Conservation (phyloP, 768 basidiomycete species). For the Sporobolomyces pararoseus region DNA sequence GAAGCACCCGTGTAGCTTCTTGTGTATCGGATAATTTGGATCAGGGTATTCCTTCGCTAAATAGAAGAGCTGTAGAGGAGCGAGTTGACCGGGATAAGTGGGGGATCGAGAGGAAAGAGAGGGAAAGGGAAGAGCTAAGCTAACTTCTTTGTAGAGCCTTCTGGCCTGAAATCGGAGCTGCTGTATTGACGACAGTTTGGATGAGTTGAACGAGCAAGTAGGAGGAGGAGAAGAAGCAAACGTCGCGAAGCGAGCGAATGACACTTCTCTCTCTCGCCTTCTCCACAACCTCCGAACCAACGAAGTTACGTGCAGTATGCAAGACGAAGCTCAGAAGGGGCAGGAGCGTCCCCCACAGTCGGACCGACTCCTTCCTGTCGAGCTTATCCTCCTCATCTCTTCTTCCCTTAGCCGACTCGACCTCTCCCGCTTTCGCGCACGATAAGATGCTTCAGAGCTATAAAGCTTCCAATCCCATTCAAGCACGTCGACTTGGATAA, state of each 20-base stretch:
- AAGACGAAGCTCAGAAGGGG: no score
- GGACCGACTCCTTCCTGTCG: neutral
- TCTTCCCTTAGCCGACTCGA: no score
- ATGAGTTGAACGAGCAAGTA: no score
- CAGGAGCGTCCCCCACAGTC: no score
- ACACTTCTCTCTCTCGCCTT: neutral
- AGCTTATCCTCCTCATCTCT: neutral
- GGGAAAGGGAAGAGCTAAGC: neutral
- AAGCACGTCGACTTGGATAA: no score
- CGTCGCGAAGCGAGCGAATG: no score
- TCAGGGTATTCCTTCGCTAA: conserved; percentile 40
- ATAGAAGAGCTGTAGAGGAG: conserved; percentile 17
- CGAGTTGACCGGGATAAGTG: neutral
- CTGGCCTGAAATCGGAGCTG: conserved; percentile 29
- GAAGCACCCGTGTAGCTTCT: conserved; percentile 38
- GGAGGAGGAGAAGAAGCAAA: no score
- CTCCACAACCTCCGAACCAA: no score
- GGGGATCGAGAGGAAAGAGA: neutral
- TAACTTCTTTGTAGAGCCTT: conserved; percentile 40
- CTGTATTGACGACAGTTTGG: conserved; percentile 21
- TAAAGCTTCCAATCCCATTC: no score
- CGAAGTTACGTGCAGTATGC: no score
- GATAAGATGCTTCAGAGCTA: no score
- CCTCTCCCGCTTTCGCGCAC: no score
- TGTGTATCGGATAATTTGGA: conserved; percentile 29